Percentiles rank a stretch among this genome's conserved stretches.
phyloP scores from a whole-genome alignment of 2,329 filamentous ascomycete species.

The Penicillium sp. region DNA sequence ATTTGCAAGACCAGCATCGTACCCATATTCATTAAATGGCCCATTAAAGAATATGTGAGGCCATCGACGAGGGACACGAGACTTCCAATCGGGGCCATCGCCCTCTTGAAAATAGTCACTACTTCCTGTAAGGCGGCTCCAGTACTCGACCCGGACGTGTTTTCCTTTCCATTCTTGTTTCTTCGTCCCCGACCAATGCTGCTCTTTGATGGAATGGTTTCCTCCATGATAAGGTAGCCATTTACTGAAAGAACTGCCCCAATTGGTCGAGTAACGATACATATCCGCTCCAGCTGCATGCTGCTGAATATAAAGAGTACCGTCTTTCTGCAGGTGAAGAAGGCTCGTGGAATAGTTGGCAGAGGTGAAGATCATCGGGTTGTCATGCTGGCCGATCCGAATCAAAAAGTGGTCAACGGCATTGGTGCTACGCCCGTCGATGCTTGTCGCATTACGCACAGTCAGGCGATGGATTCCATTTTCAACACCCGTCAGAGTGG shows the following conservation, averaged over 20 bases:
- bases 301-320: constrained; percentile 58
- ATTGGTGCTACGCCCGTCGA: constrained; percentile 51
- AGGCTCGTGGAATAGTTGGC: constrained; percentile 64
- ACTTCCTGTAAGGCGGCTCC: constrained; percentile 61
- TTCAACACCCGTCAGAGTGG: constrained; percentile 58
- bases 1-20: constrained; percentile 62
- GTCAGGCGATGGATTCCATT: constrained; percentile 65
- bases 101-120: constrained; percentile 64
- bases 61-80: constrained; percentile 53
- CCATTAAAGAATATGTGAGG: constrained; percentile 67
- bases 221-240: constrained; percentile 62
- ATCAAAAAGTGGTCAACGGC: constrained; percentile 65
- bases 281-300: constrained; percentile 64
- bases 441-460: constrained; percentile 57
- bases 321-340: constrained; percentile 50
- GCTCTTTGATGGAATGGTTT: constrained; percentile 52
- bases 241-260: constrained; percentile 61
- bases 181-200: constrained; percentile 62
- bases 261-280: constrained; percentile 66
- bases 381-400: constrained; percentile 60
- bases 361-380: constrained; percentile 62
- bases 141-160: constrained; percentile 67
- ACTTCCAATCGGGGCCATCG: constrained; percentile 50
- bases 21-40: constrained; percentile 66
- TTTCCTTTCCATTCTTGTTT: constrained; percentile 63